phyloP scores from a whole-genome alignment of 2,329 filamentous ascomycete species.

The Pseudogymnoascus sp. region DNA sequence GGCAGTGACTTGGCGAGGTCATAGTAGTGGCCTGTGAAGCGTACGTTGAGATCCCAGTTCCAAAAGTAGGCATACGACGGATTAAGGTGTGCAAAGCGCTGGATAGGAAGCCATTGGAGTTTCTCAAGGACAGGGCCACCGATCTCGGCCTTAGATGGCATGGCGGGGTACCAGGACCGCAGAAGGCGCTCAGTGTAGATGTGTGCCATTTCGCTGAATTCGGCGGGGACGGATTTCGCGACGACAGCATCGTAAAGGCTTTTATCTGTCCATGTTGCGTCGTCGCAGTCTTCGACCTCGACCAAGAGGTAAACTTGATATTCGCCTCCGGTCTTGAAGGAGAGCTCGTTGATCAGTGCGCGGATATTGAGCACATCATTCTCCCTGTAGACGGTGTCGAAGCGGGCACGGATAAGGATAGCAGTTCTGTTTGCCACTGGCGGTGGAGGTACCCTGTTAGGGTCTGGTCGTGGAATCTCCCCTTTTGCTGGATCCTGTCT shows the following conservation, averaged over 20 bases:
- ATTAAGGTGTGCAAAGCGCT: slow-evolving; percentile 67
- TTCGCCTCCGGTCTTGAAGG: slow-evolving; percentile 67
- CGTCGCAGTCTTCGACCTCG: slow-evolving; percentile 60
- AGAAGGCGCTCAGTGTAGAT: slow-evolving; percentile 72
- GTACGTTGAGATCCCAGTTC: slow-evolving; percentile 71
- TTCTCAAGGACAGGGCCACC: slow-evolving; percentile 23
- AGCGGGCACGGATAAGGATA: slow-evolving; percentile 68
- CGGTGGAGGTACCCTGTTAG: slow-evolving; percentile 10
- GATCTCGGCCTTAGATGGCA: slow-evolving; percentile 43
- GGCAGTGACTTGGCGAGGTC: slow-evolving; percentile 63
- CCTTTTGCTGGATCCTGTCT: slow-evolving; percentile 10
- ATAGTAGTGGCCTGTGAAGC: slow-evolving; percentile 75
- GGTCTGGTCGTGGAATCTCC: background rate
- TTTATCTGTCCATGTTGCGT: slow-evolving; percentile 52
- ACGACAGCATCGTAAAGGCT: slow-evolving; percentile 54
- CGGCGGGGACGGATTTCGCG: slow-evolving; percentile 54
- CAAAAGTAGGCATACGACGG: slow-evolving; percentile 64
- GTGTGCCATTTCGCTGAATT: slow-evolving; percentile 63
- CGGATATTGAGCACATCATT: slow-evolving; percentile 75
- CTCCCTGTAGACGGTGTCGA: slow-evolving; percentile 65
- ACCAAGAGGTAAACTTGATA: slow-evolving; percentile 75
- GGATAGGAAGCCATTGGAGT: slow-evolving; percentile 51
- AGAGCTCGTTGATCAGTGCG: slow-evolving; percentile 69
- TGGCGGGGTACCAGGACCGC: slow-evolving; percentile 65
- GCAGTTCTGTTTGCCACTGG: slow-evolving; percentile 47